Evolutionary conservation across 2,329 filamentous ascomycete genomes (phyloP), one percentile per base, ranked within the genome.

Genomic region (Pezicula neosporulosa): DNA sequence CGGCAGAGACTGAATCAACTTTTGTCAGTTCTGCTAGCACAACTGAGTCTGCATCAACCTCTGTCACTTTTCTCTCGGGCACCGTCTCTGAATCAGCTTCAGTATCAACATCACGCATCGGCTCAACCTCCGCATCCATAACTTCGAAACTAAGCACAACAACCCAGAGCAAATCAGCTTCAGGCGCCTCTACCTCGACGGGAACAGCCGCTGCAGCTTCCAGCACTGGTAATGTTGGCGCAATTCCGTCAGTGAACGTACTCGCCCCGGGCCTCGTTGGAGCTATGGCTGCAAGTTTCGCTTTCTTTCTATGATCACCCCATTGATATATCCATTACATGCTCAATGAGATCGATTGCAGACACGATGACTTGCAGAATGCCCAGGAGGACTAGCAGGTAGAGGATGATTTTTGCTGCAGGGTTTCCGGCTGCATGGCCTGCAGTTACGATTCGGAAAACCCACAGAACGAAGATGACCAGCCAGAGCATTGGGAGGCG

Each of bases 221-320:
- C 35, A 37, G 19, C 35, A n/a, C 33, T 6, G 27, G 36, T 16
- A 44, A 44, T 30, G 48, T 49, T 10, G 48, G 27, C 27, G 28
- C 21, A 8, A n/a, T 21, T 28, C 35, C 28, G 4, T 48, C 51
- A 2, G 28, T 53, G 12, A 44, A 28, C 35, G 27, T 38, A 27
- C 36, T 48, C n/a, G 19, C 46, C 21, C 28, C 45, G 15, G 48
- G 43, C 7, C 19, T 56, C 12, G 16, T 56, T 27, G 48, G 51
- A 12, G 49, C 45, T 39, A 47, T 51, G 18, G 56, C 51, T 28
- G 54, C 46, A 27, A 43, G 50, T 21, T 53, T 54, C 43, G 52
- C 48, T 18, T 38, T 53, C 41, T 30, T 57, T 30, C 16, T 57
- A 47, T 56, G 47, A 55, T 49, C 16, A 30, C 10, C 19, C 21